phyloP scores from a whole-genome alignment of 164 flowering plant species.

The Nymphaea thermarum region DNA sequence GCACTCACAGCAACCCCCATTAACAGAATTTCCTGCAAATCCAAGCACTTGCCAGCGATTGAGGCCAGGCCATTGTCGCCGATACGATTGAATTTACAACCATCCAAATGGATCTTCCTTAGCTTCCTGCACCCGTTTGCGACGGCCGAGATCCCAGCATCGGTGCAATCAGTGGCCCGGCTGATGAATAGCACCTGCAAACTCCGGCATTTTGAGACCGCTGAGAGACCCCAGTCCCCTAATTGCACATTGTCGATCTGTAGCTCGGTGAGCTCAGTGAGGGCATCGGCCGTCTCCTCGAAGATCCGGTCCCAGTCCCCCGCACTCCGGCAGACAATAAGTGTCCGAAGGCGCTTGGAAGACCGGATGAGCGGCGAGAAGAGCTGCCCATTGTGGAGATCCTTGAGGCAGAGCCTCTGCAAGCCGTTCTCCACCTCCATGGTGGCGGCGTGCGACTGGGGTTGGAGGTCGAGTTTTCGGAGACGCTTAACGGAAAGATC shows the following conservation, averaged over 20 bases:
- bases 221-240: constrained; percentile 13
- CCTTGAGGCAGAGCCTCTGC: constrained; percentile 19
- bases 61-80: constrained; percentile 14
- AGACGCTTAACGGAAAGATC: constrained; percentile 22
- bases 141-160: constrained; percentile 13
- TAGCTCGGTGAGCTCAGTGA: constrained; percentile 7
- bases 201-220: constrained; percentile 11
- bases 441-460: not conserved
- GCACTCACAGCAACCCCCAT: constrained; percentile 14
- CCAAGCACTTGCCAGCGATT: constrained; percentile 8
- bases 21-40: constrained; percentile 19
- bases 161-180: constrained; percentile 17
- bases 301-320: constrained; percentile 18
- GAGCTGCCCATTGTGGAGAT: constrained; percentile 18
- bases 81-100: constrained; percentile 10
- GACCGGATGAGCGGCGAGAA: constrained; percentile 15
- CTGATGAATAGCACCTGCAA: constrained; percentile 15
- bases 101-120: constrained; percentile 19
- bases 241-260: constrained; percentile 21
- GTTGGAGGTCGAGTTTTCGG: constrained; percentile 11
- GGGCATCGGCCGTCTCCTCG: not conserved
- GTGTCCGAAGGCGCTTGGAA: constrained; percentile 5
- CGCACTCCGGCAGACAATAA: constrained; percentile 16
- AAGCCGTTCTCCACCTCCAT: not conserved
- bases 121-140: constrained; percentile 16